Percentiles rank a stretch among this genome's conserved stretches.
phyloP scores from a whole-genome alignment of 768 basidiomycete genomes.

The Xanthoconium purpureum region DNA sequence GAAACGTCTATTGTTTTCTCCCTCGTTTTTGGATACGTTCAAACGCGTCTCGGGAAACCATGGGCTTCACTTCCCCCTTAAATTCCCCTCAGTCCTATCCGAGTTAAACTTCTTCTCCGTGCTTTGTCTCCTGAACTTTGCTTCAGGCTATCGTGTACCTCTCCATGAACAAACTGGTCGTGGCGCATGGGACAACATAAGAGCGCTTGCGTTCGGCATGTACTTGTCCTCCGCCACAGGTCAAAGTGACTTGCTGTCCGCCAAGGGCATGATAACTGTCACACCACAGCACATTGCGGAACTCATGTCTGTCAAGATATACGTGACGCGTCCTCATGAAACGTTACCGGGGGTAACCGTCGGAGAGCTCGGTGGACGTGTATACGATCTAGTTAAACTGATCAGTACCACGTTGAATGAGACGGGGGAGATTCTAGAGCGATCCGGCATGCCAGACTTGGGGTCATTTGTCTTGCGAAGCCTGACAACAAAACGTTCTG shows the following conservation, averaged over 20 bases:
- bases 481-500: slow-evolving; percentile 42
- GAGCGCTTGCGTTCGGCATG: slow-evolving; percentile 67
- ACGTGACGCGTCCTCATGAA: slow-evolving; percentile 69
- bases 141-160: slow-evolving; percentile 72
- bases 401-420: slow-evolving; percentile 63
- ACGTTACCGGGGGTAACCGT: slow-evolving; percentile 66
- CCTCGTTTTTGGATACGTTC: slow-evolving; percentile 61
- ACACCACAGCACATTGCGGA: slow-evolving; percentile 60
- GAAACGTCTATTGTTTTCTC: slow-evolving; percentile 58
- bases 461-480: slow-evolving; percentile 74
- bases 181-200: slow-evolving; percentile 82
- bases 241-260: slow-evolving; percentile 57
- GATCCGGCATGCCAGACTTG: slow-evolving; percentile 62
- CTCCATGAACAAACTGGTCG: slow-evolving; percentile 70
- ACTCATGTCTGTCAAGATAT: slow-evolving; percentile 65
- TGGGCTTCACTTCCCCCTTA: slow-evolving; percentile 74
- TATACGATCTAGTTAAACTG: slow-evolving; percentile 70
- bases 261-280: slow-evolving; percentile 60
- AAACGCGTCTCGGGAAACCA: slow-evolving; percentile 59
- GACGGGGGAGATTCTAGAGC: slow-evolving; percentile 65
- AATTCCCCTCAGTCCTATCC: slow-evolving; percentile 66
- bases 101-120: slow-evolving; percentile 83
- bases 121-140: slow-evolving; percentile 80
- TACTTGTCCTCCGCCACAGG: slow-evolving; percentile 63
- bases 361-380: slow-evolving; percentile 71